These are phyloP conservation scores for Drechslerella stenobrocha DNA, from an alignment of 2,329 filamentous ascomycete species.

Conservation along the genomic window DNA sequence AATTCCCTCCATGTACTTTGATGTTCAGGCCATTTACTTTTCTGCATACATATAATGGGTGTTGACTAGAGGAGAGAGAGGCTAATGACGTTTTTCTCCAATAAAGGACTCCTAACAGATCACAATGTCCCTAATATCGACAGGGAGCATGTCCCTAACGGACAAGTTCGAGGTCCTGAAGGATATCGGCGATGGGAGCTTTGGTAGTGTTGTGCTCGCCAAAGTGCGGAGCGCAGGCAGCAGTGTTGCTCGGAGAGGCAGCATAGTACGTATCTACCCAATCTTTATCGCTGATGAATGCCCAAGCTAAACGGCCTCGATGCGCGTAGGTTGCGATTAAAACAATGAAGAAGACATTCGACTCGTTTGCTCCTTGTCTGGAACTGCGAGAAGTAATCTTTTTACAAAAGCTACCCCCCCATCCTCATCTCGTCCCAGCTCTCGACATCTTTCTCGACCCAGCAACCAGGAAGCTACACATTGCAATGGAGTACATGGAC, in stretches of 20 bases:
- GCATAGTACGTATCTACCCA: constrained; percentile 69
- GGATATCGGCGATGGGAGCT: constrained; percentile 98
- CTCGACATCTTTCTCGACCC: constrained; percentile 98
- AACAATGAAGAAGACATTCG: constrained; percentile 99
- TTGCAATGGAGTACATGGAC: constrained; percentile 99
- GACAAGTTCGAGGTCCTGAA: constrained; percentile 97
- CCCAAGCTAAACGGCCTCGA: constrained; percentile 5
- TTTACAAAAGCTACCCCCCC: constrained; percentile 80
- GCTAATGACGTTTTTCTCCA: constrained; percentile 25
- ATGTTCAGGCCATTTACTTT: constrained; percentile 6
- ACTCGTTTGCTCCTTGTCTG: constrained; percentile 84
- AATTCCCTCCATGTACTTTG: constrained; percentile 35
- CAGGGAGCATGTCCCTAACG: constrained; percentile 68
- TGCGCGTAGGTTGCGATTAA: constrained; percentile 84
- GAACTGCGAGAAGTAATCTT: constrained; percentile 98
- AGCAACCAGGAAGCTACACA: constrained; percentile 93
- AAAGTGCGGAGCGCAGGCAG: constrained; percentile 88
- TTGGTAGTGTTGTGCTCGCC: constrained; percentile 90
- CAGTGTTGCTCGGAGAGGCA: constrained; percentile 83
- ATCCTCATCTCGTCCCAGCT: constrained; percentile 92
- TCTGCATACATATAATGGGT: neutral
- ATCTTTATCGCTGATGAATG: neutral
- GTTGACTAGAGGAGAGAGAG: neutral
- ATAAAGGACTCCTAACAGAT: constrained; percentile 23
- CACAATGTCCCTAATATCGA: constrained; percentile 52